Evolutionary conservation across 2,329 filamentous ascomycete genomes (phyloP).

Genomic region (Calonectria montana): DNA sequence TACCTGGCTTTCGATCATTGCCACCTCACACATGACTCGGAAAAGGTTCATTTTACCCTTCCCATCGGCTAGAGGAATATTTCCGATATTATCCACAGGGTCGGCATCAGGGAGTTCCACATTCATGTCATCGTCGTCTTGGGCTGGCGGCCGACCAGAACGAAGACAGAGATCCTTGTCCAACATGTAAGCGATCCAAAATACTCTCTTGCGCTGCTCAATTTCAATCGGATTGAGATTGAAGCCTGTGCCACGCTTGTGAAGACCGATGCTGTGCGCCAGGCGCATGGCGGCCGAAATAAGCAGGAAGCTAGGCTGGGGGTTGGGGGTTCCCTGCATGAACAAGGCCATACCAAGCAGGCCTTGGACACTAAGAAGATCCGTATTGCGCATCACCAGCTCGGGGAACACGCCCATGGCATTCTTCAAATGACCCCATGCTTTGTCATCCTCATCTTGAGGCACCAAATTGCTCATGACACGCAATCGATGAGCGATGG

Average conservation of each 20-base stretch:
- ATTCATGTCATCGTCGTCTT: conserved; percentile 84
- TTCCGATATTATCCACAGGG: conserved; percentile 91
- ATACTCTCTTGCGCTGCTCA: conserved; percentile 81
- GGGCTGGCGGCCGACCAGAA: conserved; percentile 69
- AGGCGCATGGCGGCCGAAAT: conserved; percentile 91
- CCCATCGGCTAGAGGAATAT: conserved; percentile 89
- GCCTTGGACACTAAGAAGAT: conserved; percentile 93
- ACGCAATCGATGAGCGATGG: conserved; percentile 91
- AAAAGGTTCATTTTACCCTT: conserved; percentile 96
- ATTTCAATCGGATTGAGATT: conserved; percentile 94
- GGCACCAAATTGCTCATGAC: conserved; percentile 96
- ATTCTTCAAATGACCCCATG: conserved; percentile 97
- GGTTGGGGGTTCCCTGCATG: conserved; percentile 95
- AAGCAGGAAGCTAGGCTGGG: conserved; percentile 91
- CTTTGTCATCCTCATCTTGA: conserved; percentile 91
- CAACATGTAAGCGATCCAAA: conserved; percentile 75
- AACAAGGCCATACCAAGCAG: conserved; percentile 94
- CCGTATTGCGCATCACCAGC: conserved; percentile 94
- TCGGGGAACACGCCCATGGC: conserved; percentile 94
- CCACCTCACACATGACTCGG: conserved; percentile 90
- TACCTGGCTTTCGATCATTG: conserved; percentile 91
- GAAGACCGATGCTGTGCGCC: conserved; percentile 93
- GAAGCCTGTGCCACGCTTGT: conserved; percentile 93
- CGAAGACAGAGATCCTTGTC: conserved; percentile 73
- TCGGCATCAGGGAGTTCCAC: conserved; percentile 94